These are phyloP conservation scores for Syzygium aromaticum DNA, from an alignment of 345 rosid species.

Conservation along the genomic window DNA sequence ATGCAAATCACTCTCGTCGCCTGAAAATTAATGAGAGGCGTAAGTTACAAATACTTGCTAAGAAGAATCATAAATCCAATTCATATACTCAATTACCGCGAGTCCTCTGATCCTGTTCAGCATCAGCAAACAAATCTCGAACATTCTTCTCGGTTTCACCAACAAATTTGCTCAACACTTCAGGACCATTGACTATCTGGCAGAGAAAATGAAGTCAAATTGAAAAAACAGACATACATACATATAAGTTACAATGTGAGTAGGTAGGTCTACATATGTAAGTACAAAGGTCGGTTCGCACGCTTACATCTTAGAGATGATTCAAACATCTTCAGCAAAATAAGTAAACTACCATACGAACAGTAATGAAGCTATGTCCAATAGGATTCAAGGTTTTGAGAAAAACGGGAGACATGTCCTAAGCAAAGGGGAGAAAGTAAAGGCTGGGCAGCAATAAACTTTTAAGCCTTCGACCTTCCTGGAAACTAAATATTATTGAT, in stretches of 20 bases:
- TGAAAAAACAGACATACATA: neutral
- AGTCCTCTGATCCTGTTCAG: conserved; percentile 86
- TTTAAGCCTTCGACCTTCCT: neutral
- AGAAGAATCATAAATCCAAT: neutral
- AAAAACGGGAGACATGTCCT: neutral
- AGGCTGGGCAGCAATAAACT: neutral
- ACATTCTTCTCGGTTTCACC: conserved; percentile 99
- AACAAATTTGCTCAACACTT: conserved; percentile 94
- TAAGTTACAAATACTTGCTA: neutral
- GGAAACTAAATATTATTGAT: neutral
- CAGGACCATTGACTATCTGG: conserved; percentile 96
- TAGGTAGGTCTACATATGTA: neutral
- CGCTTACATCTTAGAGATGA: neutral
- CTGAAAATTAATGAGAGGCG: conserved; percentile 31
- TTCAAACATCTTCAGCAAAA: neutral
- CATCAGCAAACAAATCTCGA: conserved; percentile 94
- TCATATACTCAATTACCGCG: conserved; percentile 43
- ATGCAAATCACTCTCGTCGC: conserved; percentile 94
- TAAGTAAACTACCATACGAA: neutral
- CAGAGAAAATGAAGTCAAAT: neutral
- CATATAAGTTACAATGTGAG: neutral
- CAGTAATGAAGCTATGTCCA: neutral
- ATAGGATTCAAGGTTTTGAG: neutral
- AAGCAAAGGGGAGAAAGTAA: neutral
- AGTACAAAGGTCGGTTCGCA: neutral